phyloP scores from a whole-genome alignment of 208 protist genomes.

The Angomonas deanei region DNA sequence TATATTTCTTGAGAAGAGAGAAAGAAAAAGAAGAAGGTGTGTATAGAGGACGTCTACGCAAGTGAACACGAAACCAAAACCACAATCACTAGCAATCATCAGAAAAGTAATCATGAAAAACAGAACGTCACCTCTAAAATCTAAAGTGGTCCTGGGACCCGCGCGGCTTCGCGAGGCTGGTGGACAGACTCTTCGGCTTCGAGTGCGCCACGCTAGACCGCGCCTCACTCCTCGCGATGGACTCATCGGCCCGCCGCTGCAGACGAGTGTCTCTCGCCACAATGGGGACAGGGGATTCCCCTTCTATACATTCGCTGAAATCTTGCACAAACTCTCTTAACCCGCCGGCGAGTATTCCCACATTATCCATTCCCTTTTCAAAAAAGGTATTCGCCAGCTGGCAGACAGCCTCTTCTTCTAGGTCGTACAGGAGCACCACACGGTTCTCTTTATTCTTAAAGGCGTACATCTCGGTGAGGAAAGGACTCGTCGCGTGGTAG shows the following conservation, averaged over 20 bases:
- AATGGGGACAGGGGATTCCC: slow-evolving; percentile 54
- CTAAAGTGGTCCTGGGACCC: background rate
- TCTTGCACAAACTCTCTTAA: slow-evolving; percentile 84
- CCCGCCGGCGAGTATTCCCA: slow-evolving; percentile 74
- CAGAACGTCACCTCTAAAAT: background rate
- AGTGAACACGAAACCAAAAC: no score
- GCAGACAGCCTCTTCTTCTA: slow-evolving; percentile 66
- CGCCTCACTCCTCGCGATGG: slow-evolving; percentile 69
- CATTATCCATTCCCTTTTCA: slow-evolving; percentile 87
- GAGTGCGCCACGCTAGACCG: slow-evolving; percentile 47
- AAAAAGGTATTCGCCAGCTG: slow-evolving; percentile 60
- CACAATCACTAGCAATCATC: slow-evolving; percentile 2
- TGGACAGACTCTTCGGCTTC: slow-evolving; percentile 85
- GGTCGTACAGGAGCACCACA: slow-evolving; percentile 83
- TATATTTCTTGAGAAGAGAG: no score
- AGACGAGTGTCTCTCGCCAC: slow-evolving; percentile 60
- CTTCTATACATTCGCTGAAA: slow-evolving; percentile 45
- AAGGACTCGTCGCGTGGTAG: slow-evolving; percentile 69
- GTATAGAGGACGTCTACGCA: no score
- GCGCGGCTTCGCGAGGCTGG: slow-evolving; percentile 42
- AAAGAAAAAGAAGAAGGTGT: no score
- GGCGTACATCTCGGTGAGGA: slow-evolving; percentile 77
- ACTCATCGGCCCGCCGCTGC: slow-evolving; percentile 67
- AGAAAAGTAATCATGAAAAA: background rate
- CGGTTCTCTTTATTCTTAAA: slow-evolving; percentile 87